These are phyloP conservation scores for Protea cynaroides DNA, from an alignment of 164 flowering plant genomes.

Conservation along the genomic window DNA sequence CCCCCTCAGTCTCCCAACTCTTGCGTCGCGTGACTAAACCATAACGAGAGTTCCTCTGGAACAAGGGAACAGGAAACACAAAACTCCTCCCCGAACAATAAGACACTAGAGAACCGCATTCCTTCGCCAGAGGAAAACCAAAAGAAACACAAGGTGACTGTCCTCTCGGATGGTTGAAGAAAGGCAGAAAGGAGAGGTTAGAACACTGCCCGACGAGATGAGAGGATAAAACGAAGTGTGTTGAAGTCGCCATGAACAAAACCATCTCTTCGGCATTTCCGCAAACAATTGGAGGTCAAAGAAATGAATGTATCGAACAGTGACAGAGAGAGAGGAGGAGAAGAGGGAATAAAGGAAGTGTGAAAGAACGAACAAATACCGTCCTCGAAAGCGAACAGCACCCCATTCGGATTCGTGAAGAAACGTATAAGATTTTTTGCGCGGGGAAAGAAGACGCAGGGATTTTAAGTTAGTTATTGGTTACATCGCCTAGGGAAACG, in stretches of 20 bases:
- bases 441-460: too few species aligned
- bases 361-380: too few species aligned
- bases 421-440: too few species aligned
- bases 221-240: constrained; percentile 3
- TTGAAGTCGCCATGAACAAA: constrained; percentile 6
- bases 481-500: too few species aligned
- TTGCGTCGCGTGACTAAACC: constrained; percentile 26
- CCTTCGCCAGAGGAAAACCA: neutral
- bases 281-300: constrained; percentile 1
- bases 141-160: neutral
- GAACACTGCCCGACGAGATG: neutral
- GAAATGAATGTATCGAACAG: too few species aligned
- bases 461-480: too few species aligned
- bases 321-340: too few species aligned
- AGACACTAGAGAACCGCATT: constrained; percentile 10
- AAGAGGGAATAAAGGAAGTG: too few species aligned
- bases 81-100: neutral
- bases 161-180: constrained; percentile 1
- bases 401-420: too few species aligned
- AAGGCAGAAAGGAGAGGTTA: constrained; percentile 2
- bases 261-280: constrained; percentile 12
- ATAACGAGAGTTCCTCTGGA: constrained; percentile 4
- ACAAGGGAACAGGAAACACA: neutral
- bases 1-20: constrained; percentile 28
- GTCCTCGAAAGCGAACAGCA: too few species aligned